Evolutionary conservation across 31 red algal species (phyloP).

Genomic region (Odonthalia washingtoniensis): DNA sequence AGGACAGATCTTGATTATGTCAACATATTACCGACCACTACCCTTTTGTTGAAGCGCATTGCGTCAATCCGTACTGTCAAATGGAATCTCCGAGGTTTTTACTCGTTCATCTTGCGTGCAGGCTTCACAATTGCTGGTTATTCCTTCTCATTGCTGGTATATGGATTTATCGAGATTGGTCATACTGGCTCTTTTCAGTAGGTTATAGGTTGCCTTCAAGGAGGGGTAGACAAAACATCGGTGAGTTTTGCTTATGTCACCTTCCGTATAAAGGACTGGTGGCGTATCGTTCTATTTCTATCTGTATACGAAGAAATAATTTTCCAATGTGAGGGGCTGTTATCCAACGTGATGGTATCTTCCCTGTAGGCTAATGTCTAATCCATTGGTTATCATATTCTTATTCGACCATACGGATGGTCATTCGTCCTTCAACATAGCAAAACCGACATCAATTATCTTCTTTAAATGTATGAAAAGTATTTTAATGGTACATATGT

Average conservation of each 20-base stretch:
- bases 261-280: slow-evolving; percentile 24
- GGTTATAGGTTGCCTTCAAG: slow-evolving; percentile 24
- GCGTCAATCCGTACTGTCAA: not conserved
- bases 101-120: not conserved
- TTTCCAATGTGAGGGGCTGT: slow-evolving; percentile 12
- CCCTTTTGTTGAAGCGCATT: not conserved
- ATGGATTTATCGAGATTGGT: not conserved
- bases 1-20: not conserved
- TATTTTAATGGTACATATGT: too few relatives aligned
- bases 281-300: not conserved
- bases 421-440: too few relatives aligned
- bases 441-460: too few relatives aligned
- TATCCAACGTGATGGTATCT: too few relatives aligned
- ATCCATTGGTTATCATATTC: too few relatives aligned
- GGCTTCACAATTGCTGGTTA: not conserved
- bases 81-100: not conserved
- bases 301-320: slow-evolving; percentile 15
- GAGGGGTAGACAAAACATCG: slow-evolving; percentile 18
- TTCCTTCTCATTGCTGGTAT: not conserved
- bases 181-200: slow-evolving; percentile 37
- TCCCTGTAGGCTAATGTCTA: too few relatives aligned
- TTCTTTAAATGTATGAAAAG: too few relatives aligned
- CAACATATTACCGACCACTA: not conserved
- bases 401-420: too few relatives aligned
- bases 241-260: slow-evolving; percentile 47